Base-by-base conservation (phyloP, 768 basidiomycete genomes). In the Tylopilus balloui region DNA sequence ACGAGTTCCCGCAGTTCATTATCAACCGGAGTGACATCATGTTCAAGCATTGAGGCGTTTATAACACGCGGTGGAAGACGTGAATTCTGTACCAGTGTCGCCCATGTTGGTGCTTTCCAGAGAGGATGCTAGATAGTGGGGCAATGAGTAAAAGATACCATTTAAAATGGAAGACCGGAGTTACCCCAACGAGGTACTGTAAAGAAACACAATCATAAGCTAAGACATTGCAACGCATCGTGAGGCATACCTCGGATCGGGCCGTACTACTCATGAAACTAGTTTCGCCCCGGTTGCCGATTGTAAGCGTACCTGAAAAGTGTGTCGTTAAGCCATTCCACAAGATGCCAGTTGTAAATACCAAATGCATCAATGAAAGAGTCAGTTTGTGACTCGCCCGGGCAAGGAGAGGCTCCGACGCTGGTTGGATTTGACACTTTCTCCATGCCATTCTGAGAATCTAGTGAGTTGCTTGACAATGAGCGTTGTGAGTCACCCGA, bases 231-330 rank as follows among this genome's bases (percentile, higher is more conserved):
- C 9, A 25, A 21, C 24, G 15, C 41, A n/a, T 17, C 17, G 10
- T 27, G 19, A 52, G 11, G 57, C 76, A 43, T 54, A 85, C 84
- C 74, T 88, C 85, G 20, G 82, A 73, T 31, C 83, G 78, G 6
- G 86, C 81, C 0, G 83, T 87, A 49, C 75, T 73, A 15, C 86
- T 84, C 49, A 82, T 71, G 61, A 81, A 84, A 29, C 66, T 73
- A 1, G 76, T 72, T 53, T 79, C 78, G 0, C 80, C 81, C 40
- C 75, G 63, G 20, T 73, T 61, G n/a, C 76, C 79, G 21, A 85
- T 71, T 3, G 75, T 76, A 43, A 86, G 66, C 9, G 83, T 84
- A 15, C 81, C 81, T 81, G 42, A 43, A 29, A n/a, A 50, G 35
- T 31, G 37, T 6, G 20, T 42, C 34, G 32, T 19, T 37, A 44